Conservation (phyloP, 2,329 filamentous ascomycete species). For the Rugonectria rugulosa region DNA sequence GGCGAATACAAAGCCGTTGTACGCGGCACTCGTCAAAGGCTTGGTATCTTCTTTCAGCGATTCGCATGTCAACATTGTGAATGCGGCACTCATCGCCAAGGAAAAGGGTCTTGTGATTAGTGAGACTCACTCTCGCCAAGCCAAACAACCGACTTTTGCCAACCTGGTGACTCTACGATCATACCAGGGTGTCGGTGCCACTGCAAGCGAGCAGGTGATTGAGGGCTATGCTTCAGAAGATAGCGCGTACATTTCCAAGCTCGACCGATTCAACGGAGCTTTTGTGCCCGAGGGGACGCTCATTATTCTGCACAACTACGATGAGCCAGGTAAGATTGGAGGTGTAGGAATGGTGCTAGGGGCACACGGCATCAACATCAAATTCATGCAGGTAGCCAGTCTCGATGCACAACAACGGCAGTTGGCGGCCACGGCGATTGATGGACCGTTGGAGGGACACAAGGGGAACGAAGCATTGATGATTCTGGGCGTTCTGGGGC, state of each 20-base stretch:
- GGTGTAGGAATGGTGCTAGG: conserved; percentile 77
- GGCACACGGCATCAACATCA: conserved; percentile 76
- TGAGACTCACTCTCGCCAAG: conserved; percentile 72
- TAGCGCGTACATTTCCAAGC: conserved; percentile 72
- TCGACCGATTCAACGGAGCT: conserved; percentile 76
- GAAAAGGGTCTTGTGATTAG: conserved; percentile 81
- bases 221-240: conserved; percentile 73
- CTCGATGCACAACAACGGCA: conserved; percentile 46
- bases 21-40: conserved; percentile 81
- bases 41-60: conserved; percentile 74
- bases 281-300: conserved; percentile 78
- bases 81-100: conserved; percentile 76
- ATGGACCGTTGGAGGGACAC: conserved; percentile 27
- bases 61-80: conserved; percentile 81
- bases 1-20: conserved; percentile 79
- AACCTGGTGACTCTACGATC: conserved; percentile 76
- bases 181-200: conserved; percentile 38
- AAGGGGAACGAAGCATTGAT: conserved; percentile 75
- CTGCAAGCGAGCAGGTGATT: conserved; percentile 54
- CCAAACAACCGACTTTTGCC: conserved; percentile 69
- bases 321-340: conserved; percentile 83
- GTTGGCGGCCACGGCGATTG: conserved; percentile 27
- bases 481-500: conserved; percentile 78
- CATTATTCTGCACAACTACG: conserved; percentile 82
- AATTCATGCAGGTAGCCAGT: conserved; percentile 77